Evolutionary conservation across 352 stramenopile genomes (phyloP).

Genomic region (Phytophthora megakarya): DNA sequence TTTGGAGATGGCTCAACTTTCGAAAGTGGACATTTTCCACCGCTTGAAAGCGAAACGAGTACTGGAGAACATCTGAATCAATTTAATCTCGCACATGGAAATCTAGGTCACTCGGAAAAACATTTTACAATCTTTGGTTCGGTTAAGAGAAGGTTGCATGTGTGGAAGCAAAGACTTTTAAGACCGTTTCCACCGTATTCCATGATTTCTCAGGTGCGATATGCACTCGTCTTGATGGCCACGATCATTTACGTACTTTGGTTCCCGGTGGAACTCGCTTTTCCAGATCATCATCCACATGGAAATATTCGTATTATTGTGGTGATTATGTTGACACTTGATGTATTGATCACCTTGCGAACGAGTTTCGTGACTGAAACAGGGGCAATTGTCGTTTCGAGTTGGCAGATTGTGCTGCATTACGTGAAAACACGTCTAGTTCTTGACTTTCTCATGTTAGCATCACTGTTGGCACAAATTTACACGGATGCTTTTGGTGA

Average conservation of each 20-base stretch:
- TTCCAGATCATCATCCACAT: slow-evolving; percentile 17
- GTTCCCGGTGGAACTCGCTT: slow-evolving; percentile 47
- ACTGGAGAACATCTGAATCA: slow-evolving; percentile 13
- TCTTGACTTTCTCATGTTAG: slow-evolving; percentile 23
- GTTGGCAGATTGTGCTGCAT: slow-evolving; percentile 26
- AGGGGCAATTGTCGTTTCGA: slow-evolving; percentile 27
- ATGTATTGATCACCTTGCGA: slow-evolving; percentile 40
- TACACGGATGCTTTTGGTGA: not conserved
- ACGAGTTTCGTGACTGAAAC: slow-evolving; percentile 39
- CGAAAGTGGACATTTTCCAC: not conserved
- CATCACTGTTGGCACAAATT: slow-evolving; percentile 9
- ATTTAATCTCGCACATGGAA: slow-evolving; percentile 7
- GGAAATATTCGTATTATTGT: slow-evolving; percentile 2
- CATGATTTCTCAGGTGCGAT: slow-evolving; percentile 29
- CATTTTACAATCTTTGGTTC: not conserved
- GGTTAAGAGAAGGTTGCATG: not conserved
- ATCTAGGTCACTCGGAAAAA: not conserved
- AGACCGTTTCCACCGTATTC: slow-evolving; percentile 46
- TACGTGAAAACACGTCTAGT: slow-evolving; percentile 36
- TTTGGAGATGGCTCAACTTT: slow-evolving; percentile 7
- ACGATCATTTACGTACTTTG: slow-evolving; percentile 39
- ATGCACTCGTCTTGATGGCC: slow-evolving; percentile 26
- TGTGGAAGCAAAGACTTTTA: slow-evolving; percentile 1
- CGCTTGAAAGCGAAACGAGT: slow-evolving; percentile 18
- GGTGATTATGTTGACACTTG: slow-evolving; percentile 23